phyloP scores from a whole-genome alignment of 306 rosid genomes.

The Prunus campanulata region DNA sequence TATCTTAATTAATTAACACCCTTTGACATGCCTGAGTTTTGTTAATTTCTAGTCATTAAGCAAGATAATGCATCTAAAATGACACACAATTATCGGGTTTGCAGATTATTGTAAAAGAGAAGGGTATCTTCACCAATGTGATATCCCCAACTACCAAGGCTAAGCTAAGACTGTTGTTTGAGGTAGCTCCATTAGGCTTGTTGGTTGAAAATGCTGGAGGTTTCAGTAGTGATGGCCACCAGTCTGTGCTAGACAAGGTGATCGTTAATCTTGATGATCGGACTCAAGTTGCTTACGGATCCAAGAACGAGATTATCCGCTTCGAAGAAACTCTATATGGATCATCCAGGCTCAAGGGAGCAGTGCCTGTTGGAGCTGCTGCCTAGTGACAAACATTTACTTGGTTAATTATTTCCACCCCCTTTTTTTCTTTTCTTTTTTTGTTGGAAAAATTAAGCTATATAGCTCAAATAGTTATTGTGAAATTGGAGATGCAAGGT shows the following conservation, averaged over 20 bases:
- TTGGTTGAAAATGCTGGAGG: constrained; percentile 97
- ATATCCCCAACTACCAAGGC: constrained; percentile 86
- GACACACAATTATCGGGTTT: background rate
- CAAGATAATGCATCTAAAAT: background rate
- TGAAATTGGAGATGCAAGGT: constrained; percentile 17
- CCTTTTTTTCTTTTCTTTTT: background rate
- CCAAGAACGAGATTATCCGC: constrained; percentile 83
- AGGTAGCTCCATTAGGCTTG: constrained; percentile 92
- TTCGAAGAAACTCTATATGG: constrained; percentile 96
- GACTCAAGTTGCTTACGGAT: constrained; percentile 97
- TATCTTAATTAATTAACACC: background rate
- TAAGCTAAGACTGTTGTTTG: constrained; percentile 88
- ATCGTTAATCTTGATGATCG: constrained; percentile 71
- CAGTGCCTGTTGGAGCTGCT: constrained; percentile 84
- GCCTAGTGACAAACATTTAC: constrained; percentile 36
- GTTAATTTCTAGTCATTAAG: background rate
- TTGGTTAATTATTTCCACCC: background rate
- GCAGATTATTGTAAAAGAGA: constrained; percentile 94
- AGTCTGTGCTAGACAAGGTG: constrained; percentile 85
- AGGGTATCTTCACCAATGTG: constrained; percentile 92
- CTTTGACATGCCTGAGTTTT: background rate
- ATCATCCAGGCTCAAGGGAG: constrained; percentile 89
- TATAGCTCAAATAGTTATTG: background rate
- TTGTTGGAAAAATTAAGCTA: background rate
- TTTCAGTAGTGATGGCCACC: constrained; percentile 81